Conservation (phyloP, 495 filamentous ascomycete genomes). For the Thermochaetoides thermophila region DNA sequence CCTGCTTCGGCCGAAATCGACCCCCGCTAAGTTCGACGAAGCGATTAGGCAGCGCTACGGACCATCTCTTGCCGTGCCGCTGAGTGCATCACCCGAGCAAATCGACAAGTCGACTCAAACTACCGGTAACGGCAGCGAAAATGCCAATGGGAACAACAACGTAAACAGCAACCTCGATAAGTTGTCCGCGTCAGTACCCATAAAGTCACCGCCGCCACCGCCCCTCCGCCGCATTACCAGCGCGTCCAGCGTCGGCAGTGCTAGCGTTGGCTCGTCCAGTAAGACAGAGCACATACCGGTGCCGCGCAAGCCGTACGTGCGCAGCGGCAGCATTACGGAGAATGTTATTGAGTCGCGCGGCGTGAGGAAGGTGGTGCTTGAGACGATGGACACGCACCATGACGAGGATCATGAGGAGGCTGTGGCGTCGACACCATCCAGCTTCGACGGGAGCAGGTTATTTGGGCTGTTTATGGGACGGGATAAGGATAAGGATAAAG, state of each 20-base stretch:
- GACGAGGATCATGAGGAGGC: slow-evolving; percentile 21
- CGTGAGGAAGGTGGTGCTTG: slow-evolving; percentile 71
- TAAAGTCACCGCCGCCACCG: no score
- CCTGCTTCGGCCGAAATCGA: slow-evolving; percentile 24
- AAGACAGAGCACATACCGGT: slow-evolving; percentile 6
- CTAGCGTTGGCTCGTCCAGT: no score
- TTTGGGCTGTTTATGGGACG: slow-evolving; percentile 7
- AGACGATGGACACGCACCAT: slow-evolving; percentile 42
- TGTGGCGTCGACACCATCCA: slow-evolving; percentile 3
- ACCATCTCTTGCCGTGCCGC: no score
- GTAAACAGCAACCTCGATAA: background rate
- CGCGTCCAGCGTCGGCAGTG: no score
- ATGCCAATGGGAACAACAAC: background rate
- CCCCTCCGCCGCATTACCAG: no score
- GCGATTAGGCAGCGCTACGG: slow-evolving; percentile 54
- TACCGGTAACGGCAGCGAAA: no score
- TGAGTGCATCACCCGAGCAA: no score
- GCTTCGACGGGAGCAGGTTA: slow-evolving; percentile 4
- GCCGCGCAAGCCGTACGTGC: slow-evolving; percentile 39
- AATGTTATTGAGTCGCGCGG: slow-evolving; percentile 71
- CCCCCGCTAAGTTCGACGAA: no score
- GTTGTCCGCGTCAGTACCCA: no score
- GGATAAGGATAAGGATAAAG: background rate
- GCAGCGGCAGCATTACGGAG: slow-evolving; percentile 81
- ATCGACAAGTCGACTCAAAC: slow-evolving; percentile 15